These are phyloP conservation scores for Globisporangium orthogonon DNA, from an alignment of 352 stramenopile species.

Conservation along the genomic window DNA sequence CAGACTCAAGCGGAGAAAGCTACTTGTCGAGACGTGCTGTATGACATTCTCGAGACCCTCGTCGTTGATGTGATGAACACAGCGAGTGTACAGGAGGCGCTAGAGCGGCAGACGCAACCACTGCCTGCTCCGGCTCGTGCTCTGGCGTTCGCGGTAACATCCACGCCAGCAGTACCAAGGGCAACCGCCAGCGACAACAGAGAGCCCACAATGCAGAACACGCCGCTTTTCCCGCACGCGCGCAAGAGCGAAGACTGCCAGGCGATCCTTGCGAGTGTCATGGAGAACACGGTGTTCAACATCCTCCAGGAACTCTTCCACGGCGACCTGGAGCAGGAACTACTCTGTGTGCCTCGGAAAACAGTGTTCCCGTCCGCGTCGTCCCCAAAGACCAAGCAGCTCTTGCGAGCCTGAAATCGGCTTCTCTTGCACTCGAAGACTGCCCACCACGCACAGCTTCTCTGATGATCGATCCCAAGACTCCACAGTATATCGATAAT, in stretches of 20 bases:
- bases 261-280: constrained; percentile 42
- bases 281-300: constrained; percentile 82
- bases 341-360: constrained; percentile 61
- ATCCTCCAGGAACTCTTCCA: constrained; percentile 81
- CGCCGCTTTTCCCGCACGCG: constrained; percentile 18
- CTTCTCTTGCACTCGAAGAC: neutral
- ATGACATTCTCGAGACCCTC: constrained; percentile 51
- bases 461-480: too few species aligned
- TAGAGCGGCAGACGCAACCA: constrained; percentile 32
- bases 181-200: neutral
- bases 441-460: neutral
- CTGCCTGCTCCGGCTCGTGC: constrained; percentile 22
- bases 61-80: constrained; percentile 54
- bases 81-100: constrained; percentile 31
- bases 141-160: constrained; percentile 10
- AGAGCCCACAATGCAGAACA: neutral
- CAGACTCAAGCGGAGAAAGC: constrained; percentile 7
- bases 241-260: constrained; percentile 58
- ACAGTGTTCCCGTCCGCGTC: constrained; percentile 31
- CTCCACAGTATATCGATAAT: neutral
- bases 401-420: constrained; percentile 3
- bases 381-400: constrained; percentile 12
- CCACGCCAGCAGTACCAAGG: constrained; percentile 4
- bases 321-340: constrained; percentile 60
- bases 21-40: constrained; percentile 35